A percentile compares a stretch with the other conserved stretches of the same genome.
Conservation (phyloP, 192 early-diverging fungal species). For the Backusella morwellensis region DNA sequence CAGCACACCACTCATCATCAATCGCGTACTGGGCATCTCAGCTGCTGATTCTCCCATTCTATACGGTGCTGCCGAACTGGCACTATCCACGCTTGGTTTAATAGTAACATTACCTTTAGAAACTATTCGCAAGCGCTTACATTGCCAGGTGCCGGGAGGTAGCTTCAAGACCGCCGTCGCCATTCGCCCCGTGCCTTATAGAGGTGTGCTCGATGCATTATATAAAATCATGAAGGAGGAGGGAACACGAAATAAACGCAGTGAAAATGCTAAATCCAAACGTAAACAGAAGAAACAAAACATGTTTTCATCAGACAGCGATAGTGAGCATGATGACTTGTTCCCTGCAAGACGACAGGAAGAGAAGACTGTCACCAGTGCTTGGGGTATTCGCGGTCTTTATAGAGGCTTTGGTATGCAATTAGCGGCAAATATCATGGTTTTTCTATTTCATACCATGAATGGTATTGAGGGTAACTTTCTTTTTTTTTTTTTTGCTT, state of each 20-base stretch:
- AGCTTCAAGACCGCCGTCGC: conserved; percentile 63
- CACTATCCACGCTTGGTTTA: conserved; percentile 64
- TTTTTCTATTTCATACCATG: conserved; percentile 55
- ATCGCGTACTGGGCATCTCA: conserved; percentile 54
- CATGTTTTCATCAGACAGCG: background rate
- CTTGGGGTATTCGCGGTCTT: conserved; percentile 60
- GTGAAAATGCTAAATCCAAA: background rate
- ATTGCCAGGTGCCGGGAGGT: conserved; percentile 66
- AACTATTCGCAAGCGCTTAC: conserved; percentile 75
- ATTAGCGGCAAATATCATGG: conserved; percentile 46
- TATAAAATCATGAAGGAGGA: conserved; percentile 74
- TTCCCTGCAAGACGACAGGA: conserved; percentile 4
- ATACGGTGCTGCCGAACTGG: conserved; percentile 58
- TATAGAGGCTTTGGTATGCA: conserved; percentile 68
- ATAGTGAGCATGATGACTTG: background rate
- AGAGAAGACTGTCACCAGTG: conserved; percentile 6
- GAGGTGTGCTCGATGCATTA: conserved; percentile 61
- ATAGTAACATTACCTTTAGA: conserved; percentile 83
- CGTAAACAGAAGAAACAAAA: conserved; percentile 10
- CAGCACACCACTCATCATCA: conserved; percentile 59
- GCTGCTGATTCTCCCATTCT: conserved; percentile 56
- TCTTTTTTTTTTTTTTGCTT: background rate
- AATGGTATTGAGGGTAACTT: conserved; percentile 42
- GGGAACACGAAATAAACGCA: conserved; percentile 40
- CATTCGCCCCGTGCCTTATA: conserved; percentile 61